Percentiles rank a stretch among this genome's conserved stretches.
Evolutionary conservation across 331 rosid species (phyloP).

Genomic region (Malus hybrid): DNA sequence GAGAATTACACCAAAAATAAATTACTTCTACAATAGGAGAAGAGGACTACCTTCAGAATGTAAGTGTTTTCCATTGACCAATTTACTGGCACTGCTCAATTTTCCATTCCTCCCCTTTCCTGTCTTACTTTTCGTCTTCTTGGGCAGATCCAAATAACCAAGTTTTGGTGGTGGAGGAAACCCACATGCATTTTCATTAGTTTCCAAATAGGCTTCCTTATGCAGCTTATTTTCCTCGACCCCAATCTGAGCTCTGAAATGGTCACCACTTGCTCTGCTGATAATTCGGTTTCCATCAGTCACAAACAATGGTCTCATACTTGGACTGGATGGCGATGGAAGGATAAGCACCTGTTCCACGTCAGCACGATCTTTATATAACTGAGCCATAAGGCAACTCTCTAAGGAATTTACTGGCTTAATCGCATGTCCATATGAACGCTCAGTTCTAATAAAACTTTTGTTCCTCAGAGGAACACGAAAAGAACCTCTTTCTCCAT

Average conservation of each 20-base stretch:
- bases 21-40: slow-evolving; percentile 4
- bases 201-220: slow-evolving; percentile 18
- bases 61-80: slow-evolving; percentile 16
- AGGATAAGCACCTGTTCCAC: slow-evolving; percentile 37
- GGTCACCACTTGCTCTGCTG: slow-evolving; percentile 12
- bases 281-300: slow-evolving; percentile 27
- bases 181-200: slow-evolving; percentile 22
- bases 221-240: slow-evolving; percentile 22
- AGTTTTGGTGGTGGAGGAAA: slow-evolving; percentile 33
- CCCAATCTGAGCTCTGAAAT: slow-evolving; percentile 15
- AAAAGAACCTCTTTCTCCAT: slow-evolving; percentile 28
- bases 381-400: slow-evolving; percentile 69
- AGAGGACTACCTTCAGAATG: slow-evolving; percentile 26
- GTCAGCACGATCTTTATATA: slow-evolving; percentile 39
- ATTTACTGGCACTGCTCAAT: slow-evolving; percentile 17
- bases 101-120: slow-evolving; percentile 29
- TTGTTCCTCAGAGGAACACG: slow-evolving; percentile 26
- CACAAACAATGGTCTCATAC: slow-evolving; percentile 38
- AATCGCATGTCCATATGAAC: slow-evolving; percentile 13
- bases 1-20: slow-evolving; percentile 1
- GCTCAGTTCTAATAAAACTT: slow-evolving; percentile 38
- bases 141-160: slow-evolving; percentile 17
- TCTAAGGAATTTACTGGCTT: slow-evolving; percentile 54
- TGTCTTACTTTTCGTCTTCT: slow-evolving; percentile 22
- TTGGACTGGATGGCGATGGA: slow-evolving; percentile 26